Evolutionary conservation across 139 green algal species (phyloP).

Genomic region (Haematococcus sp.): DNA sequence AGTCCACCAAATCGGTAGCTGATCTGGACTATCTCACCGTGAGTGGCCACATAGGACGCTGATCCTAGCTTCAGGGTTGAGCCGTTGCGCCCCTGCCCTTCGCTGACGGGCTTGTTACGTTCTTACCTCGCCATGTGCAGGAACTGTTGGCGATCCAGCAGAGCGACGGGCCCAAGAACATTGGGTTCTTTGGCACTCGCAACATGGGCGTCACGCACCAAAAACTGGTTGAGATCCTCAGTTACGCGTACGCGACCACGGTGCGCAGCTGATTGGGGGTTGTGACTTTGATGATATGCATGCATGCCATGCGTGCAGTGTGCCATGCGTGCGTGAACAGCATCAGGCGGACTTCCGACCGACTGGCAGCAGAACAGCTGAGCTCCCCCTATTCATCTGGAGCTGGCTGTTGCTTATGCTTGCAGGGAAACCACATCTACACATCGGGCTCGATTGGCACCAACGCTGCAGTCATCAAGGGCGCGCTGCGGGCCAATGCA

Average conservation of each 20-base stretch:
- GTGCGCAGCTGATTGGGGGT: conserved; percentile 35
- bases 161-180: conserved; percentile 82
- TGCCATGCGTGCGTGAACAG: neutral
- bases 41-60: conserved; percentile 3
- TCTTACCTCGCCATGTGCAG: conserved; percentile 45
- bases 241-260: conserved; percentile 95
- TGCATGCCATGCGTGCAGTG: neutral
- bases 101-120: neutral
- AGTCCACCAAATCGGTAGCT: neutral
- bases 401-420: neutral
- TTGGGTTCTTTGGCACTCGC: conserved; percentile 97
- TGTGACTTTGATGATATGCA: neutral
- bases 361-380: too few relatives aligned
- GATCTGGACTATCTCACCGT: conserved; percentile 60
- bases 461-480: conserved; percentile 97
- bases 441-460: conserved; percentile 95
- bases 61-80: neutral
- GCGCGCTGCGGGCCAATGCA: conserved; percentile 87
- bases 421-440: conserved; percentile 95
- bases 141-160: conserved; percentile 98
- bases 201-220: conserved; percentile 99
- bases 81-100: neutral
- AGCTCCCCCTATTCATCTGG: too few relatives aligned
- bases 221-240: conserved; percentile 96
- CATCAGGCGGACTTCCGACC: too few relatives aligned